Evolutionary conservation across 2,329 filamentous ascomycete species (phyloP).

Genomic region (Chaetomiaceae sp.): DNA sequence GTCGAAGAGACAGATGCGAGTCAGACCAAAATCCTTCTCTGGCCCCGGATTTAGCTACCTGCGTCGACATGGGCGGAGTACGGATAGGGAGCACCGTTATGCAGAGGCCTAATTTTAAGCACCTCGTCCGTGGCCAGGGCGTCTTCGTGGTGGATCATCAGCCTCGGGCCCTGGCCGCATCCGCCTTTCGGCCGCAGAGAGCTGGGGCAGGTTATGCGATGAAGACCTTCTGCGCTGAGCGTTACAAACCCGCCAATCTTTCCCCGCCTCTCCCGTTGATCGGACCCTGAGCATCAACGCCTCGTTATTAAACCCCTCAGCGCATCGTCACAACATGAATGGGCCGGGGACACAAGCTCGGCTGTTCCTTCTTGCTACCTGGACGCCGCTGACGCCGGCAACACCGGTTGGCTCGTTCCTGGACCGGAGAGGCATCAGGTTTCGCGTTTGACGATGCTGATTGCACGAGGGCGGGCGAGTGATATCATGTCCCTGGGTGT

Average conservation of each 20-base stretch:
- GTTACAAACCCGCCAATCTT: too few relatives aligned
- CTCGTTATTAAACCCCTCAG: constrained; percentile 4
- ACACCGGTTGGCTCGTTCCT: constrained; percentile 13
- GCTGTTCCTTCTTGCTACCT: background rate
- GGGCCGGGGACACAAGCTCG: background rate
- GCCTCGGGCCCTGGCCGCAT: constrained; percentile 16
- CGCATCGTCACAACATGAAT: constrained; percentile 3
- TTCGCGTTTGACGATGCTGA: constrained; percentile 6
- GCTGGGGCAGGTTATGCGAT: too few relatives aligned
- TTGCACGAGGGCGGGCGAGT: constrained; percentile 18
- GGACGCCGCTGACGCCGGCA: constrained; percentile 3
- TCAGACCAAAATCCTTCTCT: constrained; percentile 10
- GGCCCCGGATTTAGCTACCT: constrained; percentile 15
- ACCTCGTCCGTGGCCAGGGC: constrained; percentile 3
- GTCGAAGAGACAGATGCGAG: background rate
- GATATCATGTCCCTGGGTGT: constrained; percentile 21
- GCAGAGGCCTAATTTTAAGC: constrained; percentile 17
- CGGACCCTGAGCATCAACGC: constrained; percentile 1
- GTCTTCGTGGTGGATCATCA: constrained; percentile 15
- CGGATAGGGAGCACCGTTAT: too few relatives aligned
- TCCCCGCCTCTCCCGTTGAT: too few relatives aligned
- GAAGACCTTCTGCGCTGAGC: too few relatives aligned
- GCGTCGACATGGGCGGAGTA: constrained; percentile 3
- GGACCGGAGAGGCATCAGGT: constrained; percentile 3
- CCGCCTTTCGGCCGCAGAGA: too few relatives aligned